A percentile compares a stretch with the other conserved stretches of the same genome.
Conservation (phyloP, 2,329 filamentous ascomycete genomes). For the Aspergillus spinulosporus region DNA sequence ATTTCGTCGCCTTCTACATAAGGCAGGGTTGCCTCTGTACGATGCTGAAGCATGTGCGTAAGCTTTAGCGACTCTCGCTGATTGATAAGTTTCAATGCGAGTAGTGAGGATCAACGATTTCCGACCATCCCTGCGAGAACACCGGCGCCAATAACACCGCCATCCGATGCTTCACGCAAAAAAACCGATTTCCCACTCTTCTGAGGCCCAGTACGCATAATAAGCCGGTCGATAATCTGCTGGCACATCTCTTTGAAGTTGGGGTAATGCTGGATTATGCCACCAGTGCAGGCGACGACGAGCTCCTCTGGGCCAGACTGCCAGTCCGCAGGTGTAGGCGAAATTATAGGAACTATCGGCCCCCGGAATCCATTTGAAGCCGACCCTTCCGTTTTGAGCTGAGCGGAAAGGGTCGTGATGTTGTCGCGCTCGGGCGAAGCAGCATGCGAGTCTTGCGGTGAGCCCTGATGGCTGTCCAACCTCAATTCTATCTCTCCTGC, state of each 20-base stretch:
- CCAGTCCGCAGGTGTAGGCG: slow-evolving; percentile 40
- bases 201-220: slow-evolving; percentile 48
- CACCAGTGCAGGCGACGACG: slow-evolving; percentile 76
- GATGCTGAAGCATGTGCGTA: neutral
- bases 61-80: slow-evolving; percentile 12
- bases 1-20: slow-evolving; percentile 8
- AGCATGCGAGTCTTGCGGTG: slow-evolving; percentile 30
- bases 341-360: slow-evolving; percentile 40
- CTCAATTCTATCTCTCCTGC: slow-evolving; percentile 63
- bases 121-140: slow-evolving; percentile 54
- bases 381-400: slow-evolving; percentile 6
- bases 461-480: slow-evolving; percentile 41
- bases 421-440: slow-evolving; percentile 32
- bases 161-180: slow-evolving; percentile 54
- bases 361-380: slow-evolving; percentile 21
- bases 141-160: slow-evolving; percentile 58
- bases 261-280: slow-evolving; percentile 77
- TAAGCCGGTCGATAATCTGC: slow-evolving; percentile 61
- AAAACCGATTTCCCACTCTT: slow-evolving; percentile 53
- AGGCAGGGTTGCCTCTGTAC: slow-evolving; percentile 2
- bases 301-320: slow-evolving; percentile 58
- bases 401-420: slow-evolving; percentile 22
- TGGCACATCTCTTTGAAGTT: slow-evolving; percentile 71
- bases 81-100: neutral
- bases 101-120: slow-evolving; percentile 13